Evolutionary conservation across 164 flowering plant species (phyloP), one percentile per base, ranked within the genome.

Genomic region (Chimonanthus praecox): DNA sequence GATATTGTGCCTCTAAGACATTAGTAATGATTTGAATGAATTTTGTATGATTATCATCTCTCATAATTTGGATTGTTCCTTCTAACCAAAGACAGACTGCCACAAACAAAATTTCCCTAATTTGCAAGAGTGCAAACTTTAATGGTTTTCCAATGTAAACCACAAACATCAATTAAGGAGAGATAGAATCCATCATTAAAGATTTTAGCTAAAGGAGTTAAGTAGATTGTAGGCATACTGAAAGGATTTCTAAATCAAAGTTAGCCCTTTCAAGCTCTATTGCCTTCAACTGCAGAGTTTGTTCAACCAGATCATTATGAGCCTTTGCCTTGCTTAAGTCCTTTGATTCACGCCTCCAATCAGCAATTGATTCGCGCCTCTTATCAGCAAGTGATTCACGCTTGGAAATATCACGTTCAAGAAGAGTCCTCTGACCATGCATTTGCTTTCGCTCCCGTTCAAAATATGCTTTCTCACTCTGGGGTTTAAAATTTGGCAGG

Each of bases 381-480:
- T 80, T 87, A 69, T 86, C 84, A 78, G 86, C 86, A 77, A 85
- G 71, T 44, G 95, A 87, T 6, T 89, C 94, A 49, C 86, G 91
- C 80, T 85, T 91, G 75, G 71, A 85, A 47, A 90, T 85, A 74
- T 90, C 97, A 74, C 97, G 97, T 74, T 89, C 96, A 72, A 95
- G 91, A 83, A 87, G 87, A 78, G 83, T 72, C 79, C 82, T 89
- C 82, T 95, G 97, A 73, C 87, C 77, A 64, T 80, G 91, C 82
- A 95, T 73, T 54, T 73, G 84, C 73, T 92, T 95, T 72, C 87
- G 73, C 79, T 93, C 96, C 74, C 92, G 79, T 77, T 95, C 99
- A 72, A 88, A 90, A 82, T 69, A 80, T 58, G 98, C 92, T 84
- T 87, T 95, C 73, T 90, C 99, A 74, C 97, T 88, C 99, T 95